Evolutionary conservation across 139 green algal genomes (phyloP), one percentile per base, ranked within the genome.

Genomic region (Raphidocelis subcapitata): DNA sequence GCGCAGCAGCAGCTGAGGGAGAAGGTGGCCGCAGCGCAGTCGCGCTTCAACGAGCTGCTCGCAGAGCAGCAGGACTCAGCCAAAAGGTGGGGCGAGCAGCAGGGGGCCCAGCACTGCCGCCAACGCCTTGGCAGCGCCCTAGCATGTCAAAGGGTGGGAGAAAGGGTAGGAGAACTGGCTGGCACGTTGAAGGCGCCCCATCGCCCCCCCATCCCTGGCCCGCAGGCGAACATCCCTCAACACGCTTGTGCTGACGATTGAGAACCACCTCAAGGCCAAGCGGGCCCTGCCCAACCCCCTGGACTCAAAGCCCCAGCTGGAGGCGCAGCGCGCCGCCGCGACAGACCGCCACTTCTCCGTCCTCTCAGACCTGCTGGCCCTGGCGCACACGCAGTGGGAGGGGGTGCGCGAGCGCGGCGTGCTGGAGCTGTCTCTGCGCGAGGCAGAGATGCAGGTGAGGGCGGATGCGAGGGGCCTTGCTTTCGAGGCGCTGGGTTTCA

Each of bases 401-500:
- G 8, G 46, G 20, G 18, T 74, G 35, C 47, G 74, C 51, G 20
- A 61, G 21, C 44, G 61, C 18, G 52, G 21, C 5, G 60, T 33
- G 49, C 54, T 64, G 24, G 61, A 79, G 18, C 29, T 73, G 54
- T 28, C 24, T 18, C 31, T 59, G 14, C 47, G 64, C 57, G 73
- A 83, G 69, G 54, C 76, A 62, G 76, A 87, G 57, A 60, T 67
- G 69, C 76, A 84, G 79, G 41, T 75, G 29, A 24, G 46, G 1
- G 41, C n/a, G n/a, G n/a, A n/a, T n/a, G n/a, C n/a, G n/a, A n/a
- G n/a, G n/a, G n/a, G n/a, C n/a, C n/a, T n/a, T n/a, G n/a, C n/a
- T n/a, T n/a, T n/a, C n/a, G n/a, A n/a, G n/a, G n/a, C n/a, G n/a
- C n/a, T n/a, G n/a, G n/a, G n/a, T n/a, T n/a, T n/a, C n/a, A n/a